Evolutionary conservation across 345 rosid species (phyloP).

Genomic region (Syzygium aqueum): DNA sequence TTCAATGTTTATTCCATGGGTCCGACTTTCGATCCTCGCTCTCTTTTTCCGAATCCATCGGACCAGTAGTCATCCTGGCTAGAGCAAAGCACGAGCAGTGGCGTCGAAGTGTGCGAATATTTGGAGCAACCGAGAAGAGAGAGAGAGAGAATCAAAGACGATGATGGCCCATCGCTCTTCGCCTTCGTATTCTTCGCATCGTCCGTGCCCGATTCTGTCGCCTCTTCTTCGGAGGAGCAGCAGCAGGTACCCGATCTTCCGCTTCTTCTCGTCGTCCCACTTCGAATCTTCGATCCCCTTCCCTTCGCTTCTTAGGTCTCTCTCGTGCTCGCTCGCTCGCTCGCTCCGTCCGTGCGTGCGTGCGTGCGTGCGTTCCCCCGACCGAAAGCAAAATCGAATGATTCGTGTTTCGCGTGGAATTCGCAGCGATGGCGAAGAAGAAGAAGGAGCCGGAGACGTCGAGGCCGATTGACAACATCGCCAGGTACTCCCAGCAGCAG

Average conservation of each 20-base stretch:
- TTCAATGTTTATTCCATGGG: not conserved
- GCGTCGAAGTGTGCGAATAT: too few species aligned
- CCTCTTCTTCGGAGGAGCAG: not conserved
- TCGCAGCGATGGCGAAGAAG: conserved; percentile 7
- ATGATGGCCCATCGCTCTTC: not conserved
- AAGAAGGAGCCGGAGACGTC: not conserved
- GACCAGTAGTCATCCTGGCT: not conserved
- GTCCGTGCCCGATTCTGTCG: not conserved
- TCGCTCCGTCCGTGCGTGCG: not conserved
- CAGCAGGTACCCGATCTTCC: not conserved
- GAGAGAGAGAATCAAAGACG: not conserved
- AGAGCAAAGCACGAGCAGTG: not conserved
- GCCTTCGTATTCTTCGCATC: not conserved
- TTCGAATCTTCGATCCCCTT: too few species aligned
- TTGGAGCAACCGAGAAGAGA: not conserved
- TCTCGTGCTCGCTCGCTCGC: not conserved
- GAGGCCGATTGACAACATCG: conserved; percentile 3
- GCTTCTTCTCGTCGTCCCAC: not conserved
- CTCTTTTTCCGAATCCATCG: not conserved
- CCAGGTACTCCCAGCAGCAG: conserved; percentile 10
- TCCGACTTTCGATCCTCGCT: not conserved
- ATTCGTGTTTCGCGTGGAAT: not conserved
- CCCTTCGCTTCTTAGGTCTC: not conserved
- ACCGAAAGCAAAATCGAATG: not conserved
- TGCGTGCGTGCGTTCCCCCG: not conserved